A percentile compares a stretch with the other conserved stretches of the same genome.
Evolutionary conservation across 208 protist species (phyloP).

Genomic region (Leishmania aethiopica): DNA sequence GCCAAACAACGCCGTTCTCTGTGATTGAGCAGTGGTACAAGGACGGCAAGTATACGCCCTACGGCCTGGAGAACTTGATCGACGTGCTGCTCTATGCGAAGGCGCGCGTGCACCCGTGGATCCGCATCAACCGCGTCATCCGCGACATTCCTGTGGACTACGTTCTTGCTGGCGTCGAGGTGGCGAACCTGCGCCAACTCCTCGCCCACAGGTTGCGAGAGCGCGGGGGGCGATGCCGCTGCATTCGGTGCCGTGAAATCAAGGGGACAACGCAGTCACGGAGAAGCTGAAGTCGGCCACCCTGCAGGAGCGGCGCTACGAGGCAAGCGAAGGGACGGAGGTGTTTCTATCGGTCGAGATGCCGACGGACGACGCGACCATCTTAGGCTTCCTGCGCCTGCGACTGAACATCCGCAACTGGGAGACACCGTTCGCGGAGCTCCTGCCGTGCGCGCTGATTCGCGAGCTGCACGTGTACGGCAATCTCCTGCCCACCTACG

Average conservation of each 20-base stretch:
- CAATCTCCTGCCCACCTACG: slow-evolving; percentile 63
- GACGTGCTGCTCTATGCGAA: slow-evolving; percentile 96
- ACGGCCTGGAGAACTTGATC: slow-evolving; percentile 90
- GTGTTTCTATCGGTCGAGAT: slow-evolving; percentile 84
- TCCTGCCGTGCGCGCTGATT: slow-evolving; percentile 93
- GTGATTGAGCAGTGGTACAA: slow-evolving; percentile 97
- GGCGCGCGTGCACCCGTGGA: slow-evolving; percentile 97
- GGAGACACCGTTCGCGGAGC: slow-evolving; percentile 96
- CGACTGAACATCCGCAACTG: slow-evolving; percentile 65
- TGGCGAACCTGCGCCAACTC: slow-evolving; percentile 97
- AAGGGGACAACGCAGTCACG: slow-evolving; percentile 58
- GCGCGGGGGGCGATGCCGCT: slow-evolving; percentile 90
- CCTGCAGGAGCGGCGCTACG: slow-evolving; percentile 63
- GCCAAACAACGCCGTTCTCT: slow-evolving; percentile 99
- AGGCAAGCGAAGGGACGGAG: slow-evolving; percentile 74
- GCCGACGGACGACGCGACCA: slow-evolving; percentile 47
- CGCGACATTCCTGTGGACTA: slow-evolving; percentile 99
- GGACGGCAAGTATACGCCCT: slow-evolving; percentile 94
- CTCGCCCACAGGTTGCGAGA: slow-evolving; percentile 91
- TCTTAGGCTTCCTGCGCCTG: slow-evolving; percentile 86
- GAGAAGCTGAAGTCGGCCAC: slow-evolving; percentile 50
- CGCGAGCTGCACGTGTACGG: slow-evolving; percentile 98
- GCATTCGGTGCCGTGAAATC: slow-evolving; percentile 96
- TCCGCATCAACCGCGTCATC: slow-evolving; percentile 98
- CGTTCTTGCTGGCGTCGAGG: slow-evolving; percentile 96